Base-by-base conservation (phyloP, 352 stramenopile genomes). In the Phytophthora multivora region DNA sequence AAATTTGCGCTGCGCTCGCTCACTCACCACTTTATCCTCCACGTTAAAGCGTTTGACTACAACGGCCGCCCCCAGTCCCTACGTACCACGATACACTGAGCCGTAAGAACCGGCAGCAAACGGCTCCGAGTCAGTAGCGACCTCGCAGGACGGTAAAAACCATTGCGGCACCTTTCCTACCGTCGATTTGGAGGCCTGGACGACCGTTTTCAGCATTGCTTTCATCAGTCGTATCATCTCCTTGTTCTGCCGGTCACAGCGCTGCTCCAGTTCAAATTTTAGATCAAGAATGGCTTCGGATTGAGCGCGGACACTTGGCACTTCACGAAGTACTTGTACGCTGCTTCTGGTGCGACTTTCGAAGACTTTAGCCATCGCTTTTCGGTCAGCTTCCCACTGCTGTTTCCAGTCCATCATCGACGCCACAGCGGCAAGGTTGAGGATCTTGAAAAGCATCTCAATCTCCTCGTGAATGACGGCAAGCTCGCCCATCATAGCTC, bases 21-120 rank as follows among this genome's bases (percentile, higher is more conserved):
- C 56, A 2, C 45, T 59, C 8, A 47, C 16, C 5, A 48, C 53
- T 13, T 42, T 23, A 2, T 31, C 57, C 11, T 73, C 63, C 4
- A 66, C 36, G 4, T 60, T 21, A 5, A 76, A 64, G 7, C 53
- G 69, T 40, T 77, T 79, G 15, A 83, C 69, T 2, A 83, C 69
- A 4, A 83, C 66, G 0, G 45, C 53, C 0, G 63, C 70, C 9
- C 55, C 59, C 5, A 48, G 4, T 5, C 63, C 54, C 56, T 56
- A 69, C 2, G 58, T 40, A 0, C 71, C 66, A 43, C 45, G 71
- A 33, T 76, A 59, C 0, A 71, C 33, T 0, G 51, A 55, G 2
- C 50, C 66, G 23, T 67, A 76, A 1, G 71, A 69, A 4, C 66
- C 66, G 25, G 40, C 12, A 0, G 58, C 59, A 39, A 75, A 79